Conservation (phyloP, 805 yeast species). For the Wickerhamiella siamensis region DNA sequence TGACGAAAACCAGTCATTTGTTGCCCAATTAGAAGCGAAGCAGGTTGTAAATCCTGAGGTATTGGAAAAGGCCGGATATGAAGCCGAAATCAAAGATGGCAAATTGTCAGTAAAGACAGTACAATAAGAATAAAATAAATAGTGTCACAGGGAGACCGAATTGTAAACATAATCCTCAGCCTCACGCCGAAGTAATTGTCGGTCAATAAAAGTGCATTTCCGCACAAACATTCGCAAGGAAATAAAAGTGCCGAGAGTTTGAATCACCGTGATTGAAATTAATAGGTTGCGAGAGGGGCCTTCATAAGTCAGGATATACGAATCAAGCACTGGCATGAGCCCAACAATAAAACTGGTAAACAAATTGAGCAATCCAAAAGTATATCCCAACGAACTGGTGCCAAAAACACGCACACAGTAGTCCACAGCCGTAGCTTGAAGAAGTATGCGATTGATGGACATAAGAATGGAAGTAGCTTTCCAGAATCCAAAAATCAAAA, state of each 20-base stretch:
- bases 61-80: slow-evolving; percentile 61
- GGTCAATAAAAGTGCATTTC: slow-evolving; percentile 2
- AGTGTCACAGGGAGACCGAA: not conserved
- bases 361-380: not conserved
- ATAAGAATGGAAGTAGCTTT: slow-evolving; percentile 1
- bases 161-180: slow-evolving; percentile 8
- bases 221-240: slow-evolving; percentile 1
- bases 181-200: slow-evolving; percentile 7
- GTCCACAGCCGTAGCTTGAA: slow-evolving; percentile 1
- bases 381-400: slow-evolving; percentile 2
- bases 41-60: slow-evolving; percentile 44
- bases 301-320: slow-evolving; percentile 1
- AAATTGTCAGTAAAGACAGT: slow-evolving; percentile 39
- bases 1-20: slow-evolving; percentile 56
- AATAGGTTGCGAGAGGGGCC: not conserved
- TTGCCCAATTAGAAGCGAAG: slow-evolving; percentile 62
- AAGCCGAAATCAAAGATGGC: slow-evolving; percentile 60
- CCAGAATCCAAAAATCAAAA: slow-evolving; percentile 4
- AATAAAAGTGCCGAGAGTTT: slow-evolving; percentile 2
- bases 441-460: slow-evolving; percentile 1
- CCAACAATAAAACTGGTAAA: slow-evolving; percentile 2
- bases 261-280: not conserved
- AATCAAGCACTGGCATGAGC: slow-evolving; percentile 7
- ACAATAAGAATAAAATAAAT: not conserved
- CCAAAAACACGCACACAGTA: slow-evolving; percentile 6